Evolutionary conservation across 148 eudicot species (phyloP).

Genomic region (Limonium bicolor): DNA sequence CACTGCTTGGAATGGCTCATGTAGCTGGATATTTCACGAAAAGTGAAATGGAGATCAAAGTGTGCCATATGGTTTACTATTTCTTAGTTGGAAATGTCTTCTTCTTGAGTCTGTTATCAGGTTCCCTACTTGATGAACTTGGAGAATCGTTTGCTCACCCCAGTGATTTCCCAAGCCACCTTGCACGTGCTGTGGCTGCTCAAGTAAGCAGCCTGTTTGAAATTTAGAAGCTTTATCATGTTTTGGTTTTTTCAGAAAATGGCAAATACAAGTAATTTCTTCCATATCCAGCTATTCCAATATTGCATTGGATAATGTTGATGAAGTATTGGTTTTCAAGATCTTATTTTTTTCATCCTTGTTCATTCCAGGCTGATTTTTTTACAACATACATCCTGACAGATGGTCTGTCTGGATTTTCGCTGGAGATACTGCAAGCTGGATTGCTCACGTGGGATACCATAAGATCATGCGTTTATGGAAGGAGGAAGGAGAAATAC

Average conservation of each 20-base stretch:
- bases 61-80: constrained; percentile 83
- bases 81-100: constrained; percentile 85
- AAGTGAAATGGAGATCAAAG: constrained; percentile 62
- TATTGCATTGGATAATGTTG: not conserved
- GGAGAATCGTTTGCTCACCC: constrained; percentile 71
- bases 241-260: not conserved
- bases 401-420: constrained; percentile 81
- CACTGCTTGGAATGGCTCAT: constrained; percentile 60
- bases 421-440: constrained; percentile 75
- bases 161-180: constrained; percentile 56
- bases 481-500: constrained; percentile 44
- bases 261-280: no score
- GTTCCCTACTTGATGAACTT: constrained; percentile 82
- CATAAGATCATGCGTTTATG: constrained; percentile 34
- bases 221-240: no score
- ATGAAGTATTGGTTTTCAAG: no score
- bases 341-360: constrained; percentile 1
- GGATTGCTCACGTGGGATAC: constrained; percentile 61
- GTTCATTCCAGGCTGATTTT: constrained; percentile 65
- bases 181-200: constrained; percentile 80
- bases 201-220: constrained; percentile 27
- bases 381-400: constrained; percentile 88
- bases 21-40: constrained; percentile 63
- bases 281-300: no score
- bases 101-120: constrained; percentile 75